Conservation (phyloP, 2,329 filamentous ascomycete genomes). For the Hypoxylon sp. region DNA sequence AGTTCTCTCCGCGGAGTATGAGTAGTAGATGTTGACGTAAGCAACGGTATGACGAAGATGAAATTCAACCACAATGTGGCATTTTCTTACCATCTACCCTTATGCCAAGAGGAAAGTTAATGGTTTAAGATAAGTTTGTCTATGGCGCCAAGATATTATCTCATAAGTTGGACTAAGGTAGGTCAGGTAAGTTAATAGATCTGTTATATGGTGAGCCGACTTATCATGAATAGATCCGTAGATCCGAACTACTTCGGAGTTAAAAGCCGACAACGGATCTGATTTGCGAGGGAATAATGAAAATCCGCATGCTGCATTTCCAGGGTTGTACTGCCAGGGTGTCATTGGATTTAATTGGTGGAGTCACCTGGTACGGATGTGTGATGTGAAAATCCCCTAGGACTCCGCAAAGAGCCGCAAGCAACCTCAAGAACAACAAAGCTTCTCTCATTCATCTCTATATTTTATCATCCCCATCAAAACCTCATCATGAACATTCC, state of each 20-base stretch:
- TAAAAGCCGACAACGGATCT: background rate
- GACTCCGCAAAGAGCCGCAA: slow-evolving; percentile 9
- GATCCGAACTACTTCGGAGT: background rate
- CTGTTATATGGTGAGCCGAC: too few relatives aligned
- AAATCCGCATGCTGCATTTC: background rate
- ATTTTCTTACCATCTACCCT: too few relatives aligned
- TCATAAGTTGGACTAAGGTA: too few relatives aligned
- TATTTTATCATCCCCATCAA: background rate
- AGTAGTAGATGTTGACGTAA: too few relatives aligned
- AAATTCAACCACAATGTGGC: too few relatives aligned
- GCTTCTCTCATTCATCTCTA: background rate
- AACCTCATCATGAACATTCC: background rate
- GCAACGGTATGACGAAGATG: too few relatives aligned
- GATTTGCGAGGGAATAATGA: background rate
- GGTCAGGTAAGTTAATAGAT: too few relatives aligned
- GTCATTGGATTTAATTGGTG: background rate
- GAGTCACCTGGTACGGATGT: background rate
- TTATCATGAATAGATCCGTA: background rate
- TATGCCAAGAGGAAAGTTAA: too few relatives aligned
- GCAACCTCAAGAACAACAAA: slow-evolving; percentile 5
- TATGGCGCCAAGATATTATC: too few relatives aligned
- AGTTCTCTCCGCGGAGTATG: too few relatives aligned
- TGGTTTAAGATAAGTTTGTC: too few relatives aligned
- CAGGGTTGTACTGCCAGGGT: background rate
- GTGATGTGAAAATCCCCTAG: background rate